Evolutionary conservation across 768 basidiomycete species (phyloP).

Genomic region (Tephrocybe rancida): DNA sequence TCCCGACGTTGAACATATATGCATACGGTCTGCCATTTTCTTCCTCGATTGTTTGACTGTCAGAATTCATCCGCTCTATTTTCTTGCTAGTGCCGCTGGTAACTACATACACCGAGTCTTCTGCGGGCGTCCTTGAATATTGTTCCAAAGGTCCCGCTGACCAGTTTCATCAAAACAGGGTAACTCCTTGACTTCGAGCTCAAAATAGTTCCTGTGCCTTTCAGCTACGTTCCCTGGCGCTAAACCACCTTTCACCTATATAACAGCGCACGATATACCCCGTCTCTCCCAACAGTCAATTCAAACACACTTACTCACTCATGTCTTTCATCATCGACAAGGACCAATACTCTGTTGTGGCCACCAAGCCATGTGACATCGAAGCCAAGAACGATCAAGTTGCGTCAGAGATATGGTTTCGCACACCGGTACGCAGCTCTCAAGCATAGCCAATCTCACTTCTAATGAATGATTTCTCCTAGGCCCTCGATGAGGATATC

Average conservation of each 20-base stretch:
- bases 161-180: background rate
- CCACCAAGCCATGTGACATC: constrained; percentile 8
- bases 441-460: too few species aligned
- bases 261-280: too few species aligned
- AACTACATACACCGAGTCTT: too few species aligned
- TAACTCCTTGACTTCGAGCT: background rate
- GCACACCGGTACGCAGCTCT: constrained; percentile 21
- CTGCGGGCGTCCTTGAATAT: too few species aligned
- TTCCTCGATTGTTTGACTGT: too few species aligned
- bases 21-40: too few species aligned
- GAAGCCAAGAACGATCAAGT: constrained; percentile 12
- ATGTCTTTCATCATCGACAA: constrained; percentile 20
- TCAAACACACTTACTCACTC: background rate
- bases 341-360: constrained; percentile 12
- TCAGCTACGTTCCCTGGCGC: background rate
- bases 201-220: background rate
- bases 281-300: too few species aligned
- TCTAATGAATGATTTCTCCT: background rate
- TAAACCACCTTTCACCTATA: too few species aligned
- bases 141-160: too few species aligned
- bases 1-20: too few species aligned
- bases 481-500: constrained; percentile 24
- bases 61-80: too few species aligned
- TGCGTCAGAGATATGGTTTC: constrained; percentile 25
- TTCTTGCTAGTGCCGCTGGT: too few species aligned